phyloP scores from a whole-genome alignment of 2,329 filamentous ascomycete genomes.

The Nothopassalora personata region DNA sequence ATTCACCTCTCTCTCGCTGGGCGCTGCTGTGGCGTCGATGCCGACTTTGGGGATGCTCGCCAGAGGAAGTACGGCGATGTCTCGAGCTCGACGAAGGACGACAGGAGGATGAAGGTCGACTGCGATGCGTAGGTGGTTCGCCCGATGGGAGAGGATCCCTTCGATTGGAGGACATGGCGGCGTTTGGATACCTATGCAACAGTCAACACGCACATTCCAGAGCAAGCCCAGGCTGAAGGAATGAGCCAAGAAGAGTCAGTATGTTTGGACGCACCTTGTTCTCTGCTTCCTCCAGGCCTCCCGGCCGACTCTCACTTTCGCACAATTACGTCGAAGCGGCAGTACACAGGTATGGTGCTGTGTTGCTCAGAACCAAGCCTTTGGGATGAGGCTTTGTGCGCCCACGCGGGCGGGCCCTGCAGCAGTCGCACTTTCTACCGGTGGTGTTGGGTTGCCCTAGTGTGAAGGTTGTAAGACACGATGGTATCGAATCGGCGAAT shows the following conservation, averaged over 20 bases:
- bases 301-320: neutral
- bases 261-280: neutral
- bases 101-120: conserved; percentile 6
- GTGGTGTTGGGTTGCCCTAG: neutral
- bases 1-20: conserved; percentile 14
- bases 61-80: conserved; percentile 60
- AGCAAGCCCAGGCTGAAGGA: neutral
- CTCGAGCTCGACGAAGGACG: conserved; percentile 53
- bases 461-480: neutral
- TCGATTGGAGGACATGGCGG: conserved; percentile 19
- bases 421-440: neutral
- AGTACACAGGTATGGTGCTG: neutral
- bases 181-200: neutral
- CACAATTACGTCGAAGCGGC: neutral
- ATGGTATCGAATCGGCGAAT: neutral
- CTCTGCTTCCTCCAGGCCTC: neutral
- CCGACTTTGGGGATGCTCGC: conserved; percentile 51
- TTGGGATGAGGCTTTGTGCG: neutral
- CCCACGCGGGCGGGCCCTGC: neutral
- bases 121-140: conserved; percentile 10
- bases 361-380: neutral
- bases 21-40: conserved; percentile 21
- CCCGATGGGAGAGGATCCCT: conserved; percentile 4
- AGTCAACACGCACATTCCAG: conserved; percentile 8
- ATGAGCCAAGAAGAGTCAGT: neutral